Evolutionary conservation across 2,329 filamentous ascomycete species (phyloP), one percentile per base, ranked within the genome.

Genomic region (Zymoseptoria tritici): DNA sequence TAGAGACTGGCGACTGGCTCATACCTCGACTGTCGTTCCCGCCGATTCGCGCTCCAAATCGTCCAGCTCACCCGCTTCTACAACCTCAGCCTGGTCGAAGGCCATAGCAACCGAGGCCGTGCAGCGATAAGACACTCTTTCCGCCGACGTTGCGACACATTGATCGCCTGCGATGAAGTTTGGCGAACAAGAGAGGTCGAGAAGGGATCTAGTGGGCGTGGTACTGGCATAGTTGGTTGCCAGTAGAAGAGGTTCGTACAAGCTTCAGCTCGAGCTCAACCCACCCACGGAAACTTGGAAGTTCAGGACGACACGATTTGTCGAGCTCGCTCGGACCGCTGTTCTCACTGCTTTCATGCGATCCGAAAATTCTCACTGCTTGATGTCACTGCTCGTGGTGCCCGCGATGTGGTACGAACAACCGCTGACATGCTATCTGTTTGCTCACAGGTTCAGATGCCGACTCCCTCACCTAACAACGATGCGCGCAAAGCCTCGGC

Each of bases 381-480:
- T 53, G 65, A 67, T 60, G 64, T 68, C 26, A 66, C 62, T 22
- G 59, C 62, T 46, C 46, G 55, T 16, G 60, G 62, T 54, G 66
- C 65, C 53, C 61, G 62, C 60, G 51, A 66, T 65, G 66, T 67
- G 24, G 57, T 69, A 49, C 62, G 59, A 49, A 61, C 60, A 16
- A 49, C 68, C 42, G 66, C 70, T 72, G 62, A 72, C 68, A 61
- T 62, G 65, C 57, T 67, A 46, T 62, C 58, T 60, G 62, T 56
- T 58, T 62, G 51, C 50, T 55, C 64, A 54, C 58, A 66, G 55
- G 55, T 50, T 55, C 62, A 66, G 64, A 60, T 63, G 54, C 62
- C 68, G 66, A 71, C 71, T 68, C 70, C 68, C 63, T 59, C 61
- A 24, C 62, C 64, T 54, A 66, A 64, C 57, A 53, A 64, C 62